phyloP scores from a whole-genome alignment of 805 yeast genomes.

The Starmerella cellae region DNA sequence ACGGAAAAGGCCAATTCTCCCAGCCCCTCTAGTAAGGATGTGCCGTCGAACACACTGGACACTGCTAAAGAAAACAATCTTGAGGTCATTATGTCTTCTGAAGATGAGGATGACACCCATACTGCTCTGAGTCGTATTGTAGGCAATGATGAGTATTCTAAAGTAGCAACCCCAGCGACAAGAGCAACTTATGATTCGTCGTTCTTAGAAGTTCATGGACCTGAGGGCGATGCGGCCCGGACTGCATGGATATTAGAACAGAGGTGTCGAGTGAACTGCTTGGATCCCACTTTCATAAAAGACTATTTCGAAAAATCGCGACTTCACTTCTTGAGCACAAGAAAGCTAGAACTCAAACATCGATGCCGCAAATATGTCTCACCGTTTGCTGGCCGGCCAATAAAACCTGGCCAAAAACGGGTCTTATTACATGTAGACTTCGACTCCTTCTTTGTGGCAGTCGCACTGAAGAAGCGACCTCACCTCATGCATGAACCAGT shows the following conservation, averaged over 20 bases:
- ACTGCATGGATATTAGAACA: slow-evolving; percentile 13
- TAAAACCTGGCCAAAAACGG: background rate
- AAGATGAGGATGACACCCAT: background rate
- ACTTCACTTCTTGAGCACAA: slow-evolving; percentile 72
- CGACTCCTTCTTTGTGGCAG: slow-evolving; percentile 88
- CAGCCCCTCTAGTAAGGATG: background rate
- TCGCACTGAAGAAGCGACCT: slow-evolving; percentile 49
- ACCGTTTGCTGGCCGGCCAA: slow-evolving; percentile 24
- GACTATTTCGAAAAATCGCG: slow-evolving; percentile 70
- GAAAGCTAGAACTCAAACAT: slow-evolving; percentile 65
- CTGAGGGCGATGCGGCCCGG: slow-evolving; percentile 13
- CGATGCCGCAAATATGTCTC: slow-evolving; percentile 31
- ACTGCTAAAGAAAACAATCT: too few relatives aligned
- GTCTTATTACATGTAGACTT: slow-evolving; percentile 72
- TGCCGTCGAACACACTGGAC: too few relatives aligned
- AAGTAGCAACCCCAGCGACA: background rate
- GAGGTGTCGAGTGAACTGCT: slow-evolving; percentile 29
- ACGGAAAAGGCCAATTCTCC: background rate
- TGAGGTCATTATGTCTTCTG: too few relatives aligned
- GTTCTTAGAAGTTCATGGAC: slow-evolving; percentile 4
- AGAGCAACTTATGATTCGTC: background rate
- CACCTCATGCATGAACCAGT: slow-evolving; percentile 47
- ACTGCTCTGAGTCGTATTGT: background rate
- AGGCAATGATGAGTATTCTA: background rate
- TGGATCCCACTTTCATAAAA: slow-evolving; percentile 60